Base-by-base conservation (phyloP, 306 rosid genomes). In the Lathyrus aphaca region DNA sequence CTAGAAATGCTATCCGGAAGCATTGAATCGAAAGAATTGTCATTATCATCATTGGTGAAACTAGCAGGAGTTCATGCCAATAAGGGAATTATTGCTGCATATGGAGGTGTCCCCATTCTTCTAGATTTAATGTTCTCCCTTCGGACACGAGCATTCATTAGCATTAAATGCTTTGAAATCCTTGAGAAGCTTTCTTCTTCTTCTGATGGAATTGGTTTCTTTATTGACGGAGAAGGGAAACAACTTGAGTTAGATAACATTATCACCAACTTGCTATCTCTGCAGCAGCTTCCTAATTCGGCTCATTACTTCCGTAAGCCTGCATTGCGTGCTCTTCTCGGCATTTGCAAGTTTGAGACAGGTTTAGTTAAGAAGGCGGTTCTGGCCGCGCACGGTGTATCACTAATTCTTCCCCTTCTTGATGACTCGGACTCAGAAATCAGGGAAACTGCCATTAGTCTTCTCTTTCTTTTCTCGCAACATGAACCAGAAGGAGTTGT, bases 381-480 rank as follows among this genome's bases (percentile, higher is more conserved):
- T 66, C 83, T 90, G 42, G 86, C 84, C 40, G 85, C 81, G 54
- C 75, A 84, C 58, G 90, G 86, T 10, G 80, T 88, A 3, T 79
- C 87, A 14, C 82, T 77, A 39, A 89, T 90, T 49, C 95, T 90
- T 68, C 86, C 87, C 9, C 83, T 88, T 27, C 86, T 90, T 61
- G 90, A 90, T 76, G 88, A 90, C 48, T 57, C 86, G 10, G 92
- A 90, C 50, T 88, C 83, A 0, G 87, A 84, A 78, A 78, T 81
- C 55, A 61, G 96, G 40, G 86, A 87, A 63, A 82, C 76, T 14
- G 89, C 86, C 10, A 73, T 84, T 76, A 83, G 60, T 48, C 69
- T 90, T 37, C 88, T 90, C 43, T 90, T 85, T 68, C 86, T 90
- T 48, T 88, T 90, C 85, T 90, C 92, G 10, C 92, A 90, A 61